A percentile compares a stretch with the other conserved stretches of the same genome.
These are phyloP conservation scores for Russula vinacea DNA, from an alignment of 768 basidiomycete species.

Conservation along the genomic window DNA sequence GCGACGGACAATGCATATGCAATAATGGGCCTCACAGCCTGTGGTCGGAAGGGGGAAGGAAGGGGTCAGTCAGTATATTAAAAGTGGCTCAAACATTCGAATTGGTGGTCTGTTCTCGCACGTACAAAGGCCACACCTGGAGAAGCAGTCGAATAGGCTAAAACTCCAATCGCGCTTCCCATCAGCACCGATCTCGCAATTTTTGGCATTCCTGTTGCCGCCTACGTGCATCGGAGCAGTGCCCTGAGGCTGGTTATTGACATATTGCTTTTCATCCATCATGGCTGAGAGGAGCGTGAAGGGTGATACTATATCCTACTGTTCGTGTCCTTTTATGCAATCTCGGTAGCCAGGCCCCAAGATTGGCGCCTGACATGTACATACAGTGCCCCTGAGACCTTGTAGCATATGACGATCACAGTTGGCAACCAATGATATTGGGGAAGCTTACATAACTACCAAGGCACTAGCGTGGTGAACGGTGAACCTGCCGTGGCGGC, in stretches of 20 bases:
- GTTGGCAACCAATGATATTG: too few species aligned
- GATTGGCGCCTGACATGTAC: too few species aligned
- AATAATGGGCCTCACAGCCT: slow-evolving; percentile 41
- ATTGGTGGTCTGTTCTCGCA: not conserved
- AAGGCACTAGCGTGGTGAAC: too few species aligned
- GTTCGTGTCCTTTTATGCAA: not conserved
- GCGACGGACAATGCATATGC: slow-evolving; percentile 42
- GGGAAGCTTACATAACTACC: too few species aligned
- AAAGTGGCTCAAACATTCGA: too few species aligned
- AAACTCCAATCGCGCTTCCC: slow-evolving; percentile 39
- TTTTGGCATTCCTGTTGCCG: slow-evolving; percentile 31
- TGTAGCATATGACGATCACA: too few species aligned
- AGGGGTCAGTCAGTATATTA: too few species aligned
- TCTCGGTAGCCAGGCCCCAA: too few species aligned
- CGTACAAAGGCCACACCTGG: not conserved
- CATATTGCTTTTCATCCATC: not conserved
- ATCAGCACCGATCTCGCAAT: slow-evolving; percentile 29
- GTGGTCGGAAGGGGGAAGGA: too few species aligned
- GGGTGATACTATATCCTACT: too few species aligned
- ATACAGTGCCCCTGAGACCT: too few species aligned
- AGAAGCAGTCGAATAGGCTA: slow-evolving; percentile 33
- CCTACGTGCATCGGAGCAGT: slow-evolving; percentile 7
- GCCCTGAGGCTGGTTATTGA: not conserved
- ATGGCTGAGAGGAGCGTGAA: not conserved
- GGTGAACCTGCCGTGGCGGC: too few species aligned